Base-by-base conservation (phyloP, 1,284 basidiomycete species). In the Coniferiporia weirii region DNA sequence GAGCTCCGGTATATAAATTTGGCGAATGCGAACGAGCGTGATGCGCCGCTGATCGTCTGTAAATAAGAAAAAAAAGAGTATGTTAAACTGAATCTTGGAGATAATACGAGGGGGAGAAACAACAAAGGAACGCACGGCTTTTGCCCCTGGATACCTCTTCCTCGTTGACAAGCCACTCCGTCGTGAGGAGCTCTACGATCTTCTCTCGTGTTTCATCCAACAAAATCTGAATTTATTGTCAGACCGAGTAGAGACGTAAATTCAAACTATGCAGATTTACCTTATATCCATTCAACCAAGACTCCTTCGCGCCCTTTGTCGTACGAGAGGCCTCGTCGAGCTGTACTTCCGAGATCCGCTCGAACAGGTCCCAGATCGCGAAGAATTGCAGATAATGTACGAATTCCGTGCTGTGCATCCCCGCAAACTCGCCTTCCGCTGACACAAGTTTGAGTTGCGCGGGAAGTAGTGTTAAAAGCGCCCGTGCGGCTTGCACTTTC, bases 1-100 rank as follows among this genome's bases (percentile, higher is more conserved):
- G 43, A 98, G 79, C 69, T 98, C 94, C 0, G 95, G 96, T 17
- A 98, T 79, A 72, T 91, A 96, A 40, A 95, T 87, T 66, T 93
- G 87, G 35, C 95, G 83, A 59, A 98, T 91, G 20, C 89, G 82
- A 2, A 80, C 74, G 53, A 97, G 81, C 65, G 97, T 93, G 27
- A 76, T 76, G 19, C 76, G 74, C 12, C 91, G 78, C 10, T 79
- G 79, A 54, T 87, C 81, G 51, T 75, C 83, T 80, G 65, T 27
- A 62, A 56, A 36, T 51, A 52, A 7, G 45, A 5, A 38, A n/a
- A 44, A 63, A 32, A 66, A 43, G 50, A 53, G 17, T 7, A 40
- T 10, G 2, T 4, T 51, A 36, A n/a, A 55, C n/a, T 48, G 9
- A 32, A 22, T 12, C 3, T 22, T 15, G 22, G 12, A 52, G 40